A percentile compares a stretch with the other conserved stretches of the same genome.
Conservation (phyloP, 2,329 filamentous ascomycete species). For the Verticillium zaregamsianum region DNA sequence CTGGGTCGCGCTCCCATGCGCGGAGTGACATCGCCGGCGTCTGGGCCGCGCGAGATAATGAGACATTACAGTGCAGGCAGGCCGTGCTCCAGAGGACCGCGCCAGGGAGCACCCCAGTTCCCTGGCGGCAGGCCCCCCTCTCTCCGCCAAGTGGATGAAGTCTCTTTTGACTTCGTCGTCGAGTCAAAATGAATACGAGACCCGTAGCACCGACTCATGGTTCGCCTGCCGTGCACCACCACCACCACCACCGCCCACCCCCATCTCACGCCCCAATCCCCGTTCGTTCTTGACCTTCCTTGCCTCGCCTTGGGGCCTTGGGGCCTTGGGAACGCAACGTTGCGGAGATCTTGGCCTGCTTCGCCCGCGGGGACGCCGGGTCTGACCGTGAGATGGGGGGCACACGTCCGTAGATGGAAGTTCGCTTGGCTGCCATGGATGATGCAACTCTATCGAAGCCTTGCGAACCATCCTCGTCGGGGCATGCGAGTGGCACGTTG, state of each 20-base stretch:
- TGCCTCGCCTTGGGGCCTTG: not conserved
- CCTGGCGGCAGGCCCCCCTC: not conserved
- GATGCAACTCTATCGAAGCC: not conserved
- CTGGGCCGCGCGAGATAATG: not conserved
- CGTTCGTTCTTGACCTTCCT: not conserved
- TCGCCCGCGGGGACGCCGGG: not conserved
- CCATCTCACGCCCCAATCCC: no score
- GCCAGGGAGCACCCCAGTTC: not conserved
- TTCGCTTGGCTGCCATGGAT: not conserved
- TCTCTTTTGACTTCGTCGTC: not conserved
- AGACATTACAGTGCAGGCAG: not conserved
- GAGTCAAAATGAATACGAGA: not conserved
- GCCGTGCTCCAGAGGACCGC: not conserved
- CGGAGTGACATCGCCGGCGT: not conserved
- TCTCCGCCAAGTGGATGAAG: not conserved
- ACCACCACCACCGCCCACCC: no score
- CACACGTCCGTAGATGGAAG: not conserved
- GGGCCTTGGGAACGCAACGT: not conserved
- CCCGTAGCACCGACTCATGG: not conserved
- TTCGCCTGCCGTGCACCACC: not conserved
- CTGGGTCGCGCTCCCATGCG: not conserved
- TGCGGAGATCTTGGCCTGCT: not conserved
- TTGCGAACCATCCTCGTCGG: not conserved
- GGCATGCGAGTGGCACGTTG: not conserved
- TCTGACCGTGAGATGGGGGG: not conserved